Base-by-base conservation (phyloP, 768 basidiomycete species). In the Gelatoporia subvermispora region DNA sequence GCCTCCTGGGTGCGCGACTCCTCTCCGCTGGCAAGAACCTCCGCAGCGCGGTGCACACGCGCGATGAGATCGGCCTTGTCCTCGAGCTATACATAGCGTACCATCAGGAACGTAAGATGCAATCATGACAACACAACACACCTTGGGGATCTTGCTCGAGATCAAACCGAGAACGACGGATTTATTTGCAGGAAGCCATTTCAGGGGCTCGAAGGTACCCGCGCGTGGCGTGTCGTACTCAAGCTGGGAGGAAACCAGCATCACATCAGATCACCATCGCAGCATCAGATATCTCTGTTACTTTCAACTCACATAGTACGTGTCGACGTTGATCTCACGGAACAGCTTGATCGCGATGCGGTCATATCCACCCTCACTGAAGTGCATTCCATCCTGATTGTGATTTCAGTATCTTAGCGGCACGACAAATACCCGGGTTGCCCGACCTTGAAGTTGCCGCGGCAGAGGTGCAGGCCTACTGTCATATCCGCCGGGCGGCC, bases 191-290 rank as follows among this genome's bases (percentile, higher is more conserved):
- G 81, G 81, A 10, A 83, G 67, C 52, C 69, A 59, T 60, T 68
- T 74, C 13, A 83, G 70, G n/a, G 81, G 78, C 49, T 68, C 56
- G 54, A 83, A 83, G 49, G 77, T 73, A 22, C 82, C 82, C 2
- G 80, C 74, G 41, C 81, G 78, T 52, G 74, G 74, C n/a, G 75
- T 78, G 62, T 85, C 82, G 60, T 81, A 84, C 64, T 83, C 81
- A 35, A 84, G 71, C 79, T 63, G 43, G 13, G 36, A 23, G 20
- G 35, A 48, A n/a, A 13, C 37, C 15, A 13, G 40, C n/a, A 20
- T 31, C 28, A 31, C 13, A 10, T 44, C 17, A 44, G 24, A n/a
- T 13, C 28, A 31, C 5, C 28, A 31, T 31, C 28, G 13, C 5
- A 31, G 13, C 7, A 31, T 31, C 13, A 31, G 7, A 7, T 5